Percentiles rank a stretch among this genome's conserved stretches.
These are phyloP conservation scores for Berberis vulgaris DNA, from an alignment of 164 flowering plant genomes.

Conservation along the genomic window DNA sequence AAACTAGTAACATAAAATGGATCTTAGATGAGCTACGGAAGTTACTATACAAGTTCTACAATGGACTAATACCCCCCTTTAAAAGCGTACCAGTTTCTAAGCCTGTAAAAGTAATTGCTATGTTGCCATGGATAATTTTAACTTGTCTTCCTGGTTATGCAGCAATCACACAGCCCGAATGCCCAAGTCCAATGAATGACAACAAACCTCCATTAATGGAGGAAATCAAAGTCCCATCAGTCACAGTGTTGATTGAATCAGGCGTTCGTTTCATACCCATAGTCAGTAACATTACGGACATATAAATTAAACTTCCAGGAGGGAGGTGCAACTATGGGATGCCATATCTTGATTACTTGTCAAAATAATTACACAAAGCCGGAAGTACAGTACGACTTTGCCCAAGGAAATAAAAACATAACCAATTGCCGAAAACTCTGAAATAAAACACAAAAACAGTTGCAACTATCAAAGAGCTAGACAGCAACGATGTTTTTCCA, in stretches of 20 bases:
- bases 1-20: background rate
- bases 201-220: constrained; percentile 19
- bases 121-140: constrained; percentile 14
- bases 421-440: too few relatives aligned
- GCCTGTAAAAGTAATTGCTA: constrained; percentile 10
- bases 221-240: constrained; percentile 36
- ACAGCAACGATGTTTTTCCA: too few relatives aligned
- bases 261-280: constrained; percentile 23
- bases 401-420: too few relatives aligned
- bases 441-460: too few relatives aligned
- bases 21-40: constrained; percentile 6
- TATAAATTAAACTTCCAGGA: background rate
- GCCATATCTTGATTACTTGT: too few relatives aligned
- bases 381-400: too few relatives aligned
- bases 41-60: constrained; percentile 6
- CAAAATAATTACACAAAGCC: too few relatives aligned
- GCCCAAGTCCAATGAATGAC: background rate
- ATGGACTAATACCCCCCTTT: background rate
- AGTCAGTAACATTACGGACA: constrained; percentile 17
- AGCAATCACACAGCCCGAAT: constrained; percentile 12
- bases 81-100: constrained; percentile 7
- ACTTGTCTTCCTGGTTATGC: constrained; percentile 7
- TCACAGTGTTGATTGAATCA: constrained; percentile 19
- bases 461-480: too few relatives aligned
- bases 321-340: too few relatives aligned